Base-by-base conservation (phyloP, 1,284 basidiomycete species). In the Farysia itapuensis region DNA sequence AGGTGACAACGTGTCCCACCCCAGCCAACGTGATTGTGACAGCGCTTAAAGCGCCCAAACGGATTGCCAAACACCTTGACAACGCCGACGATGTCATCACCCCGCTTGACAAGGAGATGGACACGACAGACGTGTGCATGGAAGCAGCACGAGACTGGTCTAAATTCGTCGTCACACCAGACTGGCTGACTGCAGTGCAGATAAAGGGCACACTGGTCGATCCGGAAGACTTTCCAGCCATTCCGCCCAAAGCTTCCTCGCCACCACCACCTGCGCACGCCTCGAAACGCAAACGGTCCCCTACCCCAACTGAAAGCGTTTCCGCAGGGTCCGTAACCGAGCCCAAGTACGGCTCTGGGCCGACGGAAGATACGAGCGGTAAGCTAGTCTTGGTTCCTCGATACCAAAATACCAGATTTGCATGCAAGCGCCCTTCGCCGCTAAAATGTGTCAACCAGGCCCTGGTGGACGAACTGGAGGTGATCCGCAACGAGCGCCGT, bases 401-500 rank as follows among this genome's bases (percentile, higher is more conserved):
- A 1, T 68, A 54, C 49, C 24, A 38, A 26, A 70, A 70, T 32
- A 53, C 54, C 0, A 42, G 56, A 4, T 70, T 43, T 42, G 61
- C 67, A 7, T 70, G 67, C 41, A 40, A 54, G 15, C 50, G 70
- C 14, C 70, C 70, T 5, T 61, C 67, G 2, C 70, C 70, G 4
- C 50, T 72, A n/a, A 11, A 52, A 38, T 61, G 38, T 18, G 35
- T 40, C 31, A 74, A 75, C 35, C 72, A 75, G 35, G 16, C 40
- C 2, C 45, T 75, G 5, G 63, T 75, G 18, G 39, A 59, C 20
- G 53, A 64, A 47, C 64, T 75, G n/a, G 63, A 66, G 24, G 31
- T 61, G 2, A 58, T 75, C 19, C 60, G 64, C 4, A 52, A 43
- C 45, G 70, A 75, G 31, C 63, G 73, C 4, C 41, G 38, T 0